phyloP scores from a whole-genome alignment of 345 rosid species.

The Crucihimalaya himalaica region DNA sequence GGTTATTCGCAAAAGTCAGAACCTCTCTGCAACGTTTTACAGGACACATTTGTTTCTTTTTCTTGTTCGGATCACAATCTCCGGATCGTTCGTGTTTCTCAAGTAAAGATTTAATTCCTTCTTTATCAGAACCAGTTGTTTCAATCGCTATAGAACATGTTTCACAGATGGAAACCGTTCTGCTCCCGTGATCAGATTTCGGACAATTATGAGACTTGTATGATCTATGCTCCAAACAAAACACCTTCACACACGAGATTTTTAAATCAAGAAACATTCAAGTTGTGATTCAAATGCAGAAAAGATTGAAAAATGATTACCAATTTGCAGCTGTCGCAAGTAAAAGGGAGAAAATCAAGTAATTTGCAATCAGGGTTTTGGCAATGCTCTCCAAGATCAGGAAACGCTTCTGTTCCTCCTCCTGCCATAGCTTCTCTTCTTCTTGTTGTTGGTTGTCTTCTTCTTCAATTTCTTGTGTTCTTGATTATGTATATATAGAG shows the following conservation, averaged over 20 bases:
- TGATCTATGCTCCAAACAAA: slow-evolving; percentile 75
- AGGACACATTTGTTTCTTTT: slow-evolving; percentile 65
- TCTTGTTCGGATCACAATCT: slow-evolving; percentile 65
- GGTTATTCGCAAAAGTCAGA: slow-evolving; percentile 64
- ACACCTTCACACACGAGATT: slow-evolving; percentile 44
- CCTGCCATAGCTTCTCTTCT: slow-evolving; percentile 31
- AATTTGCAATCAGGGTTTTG: slow-evolving; percentile 69
- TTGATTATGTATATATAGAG: slow-evolving; percentile 22
- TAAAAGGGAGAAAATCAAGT: slow-evolving; percentile 87
- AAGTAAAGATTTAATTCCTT: slow-evolving; percentile 49
- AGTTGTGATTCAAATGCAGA: background rate
- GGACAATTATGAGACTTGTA: slow-evolving; percentile 72
- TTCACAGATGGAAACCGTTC: slow-evolving; percentile 69
- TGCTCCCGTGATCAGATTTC: slow-evolving; percentile 54
- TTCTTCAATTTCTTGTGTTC: slow-evolving; percentile 3
- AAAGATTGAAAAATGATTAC: slow-evolving; percentile 31
- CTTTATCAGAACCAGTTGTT: slow-evolving; percentile 50
- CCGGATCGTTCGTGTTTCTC: slow-evolving; percentile 61
- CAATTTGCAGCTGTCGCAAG: slow-evolving; percentile 65
- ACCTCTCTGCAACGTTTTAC: slow-evolving; percentile 69
- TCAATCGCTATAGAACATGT: slow-evolving; percentile 69
- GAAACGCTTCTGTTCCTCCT: slow-evolving; percentile 94
- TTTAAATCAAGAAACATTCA: background rate
- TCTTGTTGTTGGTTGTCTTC: background rate
- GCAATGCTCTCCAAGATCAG: slow-evolving; percentile 77